A percentile compares a stretch with the other conserved stretches of the same genome.
Evolutionary conservation across 1,284 basidiomycete genomes (phyloP).

Genomic region (Schizopora paradoxa): DNA sequence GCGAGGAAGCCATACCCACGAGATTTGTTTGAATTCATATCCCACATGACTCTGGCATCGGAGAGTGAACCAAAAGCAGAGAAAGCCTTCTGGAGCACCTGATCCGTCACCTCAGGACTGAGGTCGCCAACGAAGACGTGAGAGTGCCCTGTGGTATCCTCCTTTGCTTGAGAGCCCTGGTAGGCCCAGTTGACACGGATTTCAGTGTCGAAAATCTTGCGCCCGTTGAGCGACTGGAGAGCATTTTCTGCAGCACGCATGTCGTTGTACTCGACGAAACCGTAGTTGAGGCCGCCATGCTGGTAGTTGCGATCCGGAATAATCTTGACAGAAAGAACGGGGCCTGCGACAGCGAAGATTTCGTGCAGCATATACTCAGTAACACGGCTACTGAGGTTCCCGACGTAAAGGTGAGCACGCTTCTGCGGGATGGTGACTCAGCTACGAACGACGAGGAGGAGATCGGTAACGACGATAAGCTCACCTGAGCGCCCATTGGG

Average conservation of each 20-base stretch:
- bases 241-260: slow-evolving; percentile 97
- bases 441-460: slow-evolving; percentile 3
- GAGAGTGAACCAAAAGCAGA: slow-evolving; percentile 90
- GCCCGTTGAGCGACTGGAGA: slow-evolving; percentile 92
- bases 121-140: slow-evolving; percentile 99
- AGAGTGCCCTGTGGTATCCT: slow-evolving; percentile 92
- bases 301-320: slow-evolving; percentile 98
- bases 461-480: slow-evolving; percentile 22
- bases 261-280: slow-evolving; percentile 96
- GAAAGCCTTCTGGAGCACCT: slow-evolving; percentile 95
- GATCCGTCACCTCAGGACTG: slow-evolving; percentile 96
- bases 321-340: slow-evolving; percentile 96
- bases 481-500: slow-evolving; percentile 70
- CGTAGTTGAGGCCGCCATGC: slow-evolving; percentile 96
- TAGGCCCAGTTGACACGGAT: slow-evolving; percentile 98
- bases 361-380: slow-evolving; percentile 94
- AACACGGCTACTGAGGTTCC: slow-evolving; percentile 91
- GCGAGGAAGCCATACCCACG: slow-evolving; percentile 92
- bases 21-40: slow-evolving; percentile 98
- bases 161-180: slow-evolving; percentile 93
- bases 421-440: slow-evolving; percentile 38
- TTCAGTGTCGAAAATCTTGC: slow-evolving; percentile 97
- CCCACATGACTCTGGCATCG: slow-evolving; percentile 99
- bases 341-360: slow-evolving; percentile 93
- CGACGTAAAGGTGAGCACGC: slow-evolving; percentile 94